Percentiles rank a stretch among this genome's conserved stretches.
Evolutionary conservation across 805 yeast genomes (phyloP).

Genomic region (Metschnikowia lochheadii): DNA sequence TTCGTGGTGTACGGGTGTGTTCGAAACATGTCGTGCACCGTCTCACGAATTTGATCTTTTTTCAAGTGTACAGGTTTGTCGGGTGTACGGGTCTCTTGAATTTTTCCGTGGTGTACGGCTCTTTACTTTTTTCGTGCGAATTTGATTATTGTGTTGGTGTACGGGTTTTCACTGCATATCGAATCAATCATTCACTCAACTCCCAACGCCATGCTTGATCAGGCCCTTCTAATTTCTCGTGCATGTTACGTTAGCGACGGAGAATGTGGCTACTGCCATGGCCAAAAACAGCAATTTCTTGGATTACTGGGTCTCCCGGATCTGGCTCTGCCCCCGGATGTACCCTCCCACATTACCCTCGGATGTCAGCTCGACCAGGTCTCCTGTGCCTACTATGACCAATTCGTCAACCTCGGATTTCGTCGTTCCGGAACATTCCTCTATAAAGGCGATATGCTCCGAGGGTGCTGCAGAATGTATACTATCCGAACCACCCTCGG

Average conservation of each 20-base stretch:
- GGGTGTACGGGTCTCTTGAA: too few relatives aligned
- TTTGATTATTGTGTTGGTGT: too few relatives aligned
- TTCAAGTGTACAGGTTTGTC: neutral
- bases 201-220: neutral
- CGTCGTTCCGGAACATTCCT: constrained; percentile 73
- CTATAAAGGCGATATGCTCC: constrained; percentile 59
- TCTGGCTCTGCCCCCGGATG: constrained; percentile 22
- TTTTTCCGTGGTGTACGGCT: neutral
- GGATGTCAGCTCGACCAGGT: constrained; percentile 43
- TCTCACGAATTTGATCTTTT: neutral
- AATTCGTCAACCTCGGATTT: constrained; percentile 65
- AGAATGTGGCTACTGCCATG: constrained; percentile 73
- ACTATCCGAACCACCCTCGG: constrained; percentile 63
- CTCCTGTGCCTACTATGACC: constrained; percentile 54
- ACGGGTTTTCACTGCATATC: neutral
- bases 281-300: constrained; percentile 37
- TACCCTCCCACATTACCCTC: constrained; percentile 23
- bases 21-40: neutral
- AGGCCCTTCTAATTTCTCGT: constrained; percentile 30
- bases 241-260: constrained; percentile 43
- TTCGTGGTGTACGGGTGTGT: too few relatives aligned
- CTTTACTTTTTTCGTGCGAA: too few relatives aligned
- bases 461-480: constrained; percentile 76
- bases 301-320: constrained; percentile 12
- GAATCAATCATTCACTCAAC: too few relatives aligned